Evolutionary conservation across 805 yeast species (phyloP), one percentile per base, ranked within the genome.

Genomic region (Candida tammaniensis): DNA sequence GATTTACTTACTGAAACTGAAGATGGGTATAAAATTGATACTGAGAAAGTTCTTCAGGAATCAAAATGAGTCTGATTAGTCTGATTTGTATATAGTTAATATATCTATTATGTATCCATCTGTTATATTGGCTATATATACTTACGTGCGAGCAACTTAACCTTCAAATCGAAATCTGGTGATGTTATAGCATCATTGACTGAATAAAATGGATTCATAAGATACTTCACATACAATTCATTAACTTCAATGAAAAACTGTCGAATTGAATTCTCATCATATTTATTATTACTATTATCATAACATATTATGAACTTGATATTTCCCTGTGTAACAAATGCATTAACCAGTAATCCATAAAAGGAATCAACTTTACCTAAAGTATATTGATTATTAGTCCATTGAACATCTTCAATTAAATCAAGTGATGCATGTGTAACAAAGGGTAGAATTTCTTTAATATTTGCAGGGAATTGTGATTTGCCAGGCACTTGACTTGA

Each of bases 361-460:
- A 87, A 91, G 23, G 81, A 78, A 59, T 93, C 98, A 13, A 91
- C 76, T 28, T 76, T 76, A 29, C 91, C 89, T 42, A 88, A 62
- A 51, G 84, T 82, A 43, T 83, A 68, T 27, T 72, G 68, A 43
- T 70, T 76, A 7, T 76, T 68, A 30, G 76, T 74, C 91, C 95
- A 88, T 53, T 88, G 97, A 2, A 78, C 60, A 48, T 89, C 96
- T 44, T 93, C 96, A 0, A 93, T 79, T n/a, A 93, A 70, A 56
- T 93, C 98, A 23, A 93, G 60, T 2, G 98, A 78, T 1, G 96
- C 76, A 52, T 93, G 95, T 22, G 89, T 74, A 18, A 93, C 80
- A 51, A 88, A 91, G 15, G 96, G 97, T 46, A 83, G 80, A 23
- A 91, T 61, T 51, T 91, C 96, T 47, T 74, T 73, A 55, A 86